Evolutionary conservation across 331 rosid genomes (phyloP).

Genomic region (Erythrophleum ivorense): DNA sequence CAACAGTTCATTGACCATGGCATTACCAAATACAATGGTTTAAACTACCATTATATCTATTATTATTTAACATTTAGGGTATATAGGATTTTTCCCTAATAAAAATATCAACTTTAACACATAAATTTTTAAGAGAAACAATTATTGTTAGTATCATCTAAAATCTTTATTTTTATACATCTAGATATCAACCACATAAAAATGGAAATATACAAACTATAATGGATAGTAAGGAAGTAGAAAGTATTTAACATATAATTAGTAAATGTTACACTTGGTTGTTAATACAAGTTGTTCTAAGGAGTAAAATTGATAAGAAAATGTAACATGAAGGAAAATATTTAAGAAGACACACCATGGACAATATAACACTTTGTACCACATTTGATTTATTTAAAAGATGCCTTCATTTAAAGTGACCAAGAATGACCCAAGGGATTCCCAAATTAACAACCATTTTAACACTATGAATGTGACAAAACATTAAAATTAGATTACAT

Average conservation of each 20-base stretch:
- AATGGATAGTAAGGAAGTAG: background rate
- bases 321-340: background rate
- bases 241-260: conserved; percentile 6
- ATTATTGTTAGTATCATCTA: no score
- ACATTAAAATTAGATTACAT: background rate
- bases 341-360: conserved; percentile 16
- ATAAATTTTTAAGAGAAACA: background rate
- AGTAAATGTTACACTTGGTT: conserved; percentile 4
- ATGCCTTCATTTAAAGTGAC: conserved; percentile 89
- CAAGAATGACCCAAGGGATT: conserved; percentile 89
- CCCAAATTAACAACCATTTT: conserved; percentile 89
- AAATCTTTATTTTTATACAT: no score
- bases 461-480: conserved; percentile 54
- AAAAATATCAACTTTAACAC: background rate
- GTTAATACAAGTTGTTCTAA: conserved; percentile 20
- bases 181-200: no score
- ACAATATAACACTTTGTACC: conserved; percentile 49
- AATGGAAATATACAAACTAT: conserved; percentile 45
- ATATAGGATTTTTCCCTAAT: background rate
- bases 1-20: no score
- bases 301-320: background rate
- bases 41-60: no score
- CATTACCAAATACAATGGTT: no score
- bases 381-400: conserved; percentile 75
- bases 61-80: no score